Evolutionary conservation across 129 eudicot species (phyloP), one percentile per base, ranked within the genome.

Genomic region (Lactuca sativa): DNA sequence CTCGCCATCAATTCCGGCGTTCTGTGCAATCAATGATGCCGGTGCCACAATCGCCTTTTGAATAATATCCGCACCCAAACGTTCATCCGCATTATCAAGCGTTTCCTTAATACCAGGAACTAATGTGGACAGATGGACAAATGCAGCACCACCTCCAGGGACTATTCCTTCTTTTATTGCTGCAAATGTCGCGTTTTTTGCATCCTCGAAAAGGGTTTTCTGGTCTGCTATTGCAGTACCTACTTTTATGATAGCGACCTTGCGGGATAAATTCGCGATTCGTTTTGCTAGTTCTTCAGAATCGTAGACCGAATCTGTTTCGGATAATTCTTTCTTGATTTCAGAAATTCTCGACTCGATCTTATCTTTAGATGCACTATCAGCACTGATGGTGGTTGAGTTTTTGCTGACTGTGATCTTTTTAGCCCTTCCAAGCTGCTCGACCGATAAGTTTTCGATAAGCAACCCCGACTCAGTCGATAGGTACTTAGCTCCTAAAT

Each of bases 61-160:
- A 25, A 92, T 88, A n/a, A 92, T 89, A 70, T 92, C 95, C 75
- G 98, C 98, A 57, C 98, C 98, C 1, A 89, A 56, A 12, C 88
- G 83, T 68, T 92, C 98, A 67, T 92, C 95, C 0, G 95, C 82
- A 73, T 92, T 96, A 15, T 86, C 92, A 53, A 92, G 81, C 72
- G 30, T 89, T 14, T 83, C 96, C 80, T 86, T 92, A 36, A 92
- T 86, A 1, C 89, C 85, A 51, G 98, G 96, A 41, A 92, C 98
- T 69, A 18, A 70, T 1, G 89, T 81, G 0, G 98, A 92, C 5
- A 92, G 79, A 75, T 92, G 98, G 11, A 86, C 92, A 56, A 83
- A 78, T 0, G 98, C 98, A 54, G 98, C 98, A 64, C 98, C 98
- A 48, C 98, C 98, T 59, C 98, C 98, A 5, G 98, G 98, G 36